Evolutionary conservation across 2,329 filamentous ascomycete genomes (phyloP).

Genomic region (Cercospora sojina): DNA sequence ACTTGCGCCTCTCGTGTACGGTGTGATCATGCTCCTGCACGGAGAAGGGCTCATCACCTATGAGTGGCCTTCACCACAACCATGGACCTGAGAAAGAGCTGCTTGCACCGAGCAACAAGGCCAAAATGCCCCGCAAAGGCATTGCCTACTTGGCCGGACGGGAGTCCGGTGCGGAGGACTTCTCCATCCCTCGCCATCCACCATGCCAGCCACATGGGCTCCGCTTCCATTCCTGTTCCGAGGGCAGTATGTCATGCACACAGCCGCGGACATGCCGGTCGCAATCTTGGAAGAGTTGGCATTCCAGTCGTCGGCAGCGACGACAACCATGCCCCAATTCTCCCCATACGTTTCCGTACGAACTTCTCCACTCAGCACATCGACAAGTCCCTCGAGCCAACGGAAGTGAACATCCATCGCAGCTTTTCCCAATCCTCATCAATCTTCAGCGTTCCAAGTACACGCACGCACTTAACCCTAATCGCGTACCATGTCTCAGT

Average conservation of each 20-base stretch:
- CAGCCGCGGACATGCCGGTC: background rate
- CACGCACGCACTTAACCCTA: slow-evolving; percentile 7
- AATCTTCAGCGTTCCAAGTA: background rate
- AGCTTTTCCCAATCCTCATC: background rate
- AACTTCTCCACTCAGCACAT: background rate
- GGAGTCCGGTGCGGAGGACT: background rate
- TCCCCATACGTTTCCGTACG: background rate
- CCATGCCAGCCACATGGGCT: background rate
- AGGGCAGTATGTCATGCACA: background rate
- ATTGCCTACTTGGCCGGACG: background rate
- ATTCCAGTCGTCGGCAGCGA: background rate
- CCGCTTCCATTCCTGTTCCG: background rate
- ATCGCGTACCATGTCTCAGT: background rate
- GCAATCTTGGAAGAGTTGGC: background rate
- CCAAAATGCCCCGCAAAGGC: background rate
- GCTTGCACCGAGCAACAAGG: background rate
- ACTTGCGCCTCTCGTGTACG: background rate
- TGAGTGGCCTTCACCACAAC: background rate
- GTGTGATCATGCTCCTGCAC: background rate
- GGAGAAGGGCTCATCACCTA: background rate
- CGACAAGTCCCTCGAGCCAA: background rate
- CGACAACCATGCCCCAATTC: background rate
- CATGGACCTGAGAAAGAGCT: background rate
- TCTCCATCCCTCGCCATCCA: background rate
- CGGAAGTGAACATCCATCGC: background rate